These are phyloP conservation scores for Teratosphaeria zuluensis DNA, from an alignment of 2,329 filamentous ascomycete genomes.

Conservation along the genomic window DNA sequence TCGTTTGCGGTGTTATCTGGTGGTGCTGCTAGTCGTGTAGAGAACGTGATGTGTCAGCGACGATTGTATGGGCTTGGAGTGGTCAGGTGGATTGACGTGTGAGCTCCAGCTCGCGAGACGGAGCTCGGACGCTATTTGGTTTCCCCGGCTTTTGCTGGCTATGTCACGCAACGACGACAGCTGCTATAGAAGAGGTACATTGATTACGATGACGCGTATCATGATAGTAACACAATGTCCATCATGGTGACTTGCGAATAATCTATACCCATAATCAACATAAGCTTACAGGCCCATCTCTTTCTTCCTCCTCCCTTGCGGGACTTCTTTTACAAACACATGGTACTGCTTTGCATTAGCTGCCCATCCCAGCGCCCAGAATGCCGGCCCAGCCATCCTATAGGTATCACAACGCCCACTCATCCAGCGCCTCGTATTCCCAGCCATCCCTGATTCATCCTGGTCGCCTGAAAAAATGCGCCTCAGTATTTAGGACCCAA, in stretches of 20 bases:
- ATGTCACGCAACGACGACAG: background rate
- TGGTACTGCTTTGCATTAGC: too few species aligned
- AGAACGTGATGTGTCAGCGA: background rate
- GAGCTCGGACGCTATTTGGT: background rate
- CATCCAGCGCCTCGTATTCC: too few species aligned
- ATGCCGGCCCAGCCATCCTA: too few species aligned
- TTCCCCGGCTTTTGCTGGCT: background rate
- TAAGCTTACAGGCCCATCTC: background rate
- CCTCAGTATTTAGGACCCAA: constrained; percentile 53
- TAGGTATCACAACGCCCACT: too few species aligned
- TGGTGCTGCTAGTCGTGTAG: background rate
- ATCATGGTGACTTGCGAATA: too few species aligned
- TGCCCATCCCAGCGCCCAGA: too few species aligned
- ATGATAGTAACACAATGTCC: too few species aligned
- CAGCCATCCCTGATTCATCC: background rate
- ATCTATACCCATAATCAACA: too few species aligned
- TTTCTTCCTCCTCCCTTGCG: background rate
- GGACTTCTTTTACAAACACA: too few species aligned
- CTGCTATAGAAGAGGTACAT: too few species aligned
- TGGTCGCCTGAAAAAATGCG: constrained; percentile 36
- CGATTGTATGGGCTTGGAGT: background rate
- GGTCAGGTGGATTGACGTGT: too few species aligned
- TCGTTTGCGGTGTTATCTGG: background rate
- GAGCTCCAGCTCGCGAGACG: background rate
- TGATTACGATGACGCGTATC: too few species aligned